Conservation (phyloP, 2,329 filamentous ascomycete species). For the Aureobasidium namibiae region DNA sequence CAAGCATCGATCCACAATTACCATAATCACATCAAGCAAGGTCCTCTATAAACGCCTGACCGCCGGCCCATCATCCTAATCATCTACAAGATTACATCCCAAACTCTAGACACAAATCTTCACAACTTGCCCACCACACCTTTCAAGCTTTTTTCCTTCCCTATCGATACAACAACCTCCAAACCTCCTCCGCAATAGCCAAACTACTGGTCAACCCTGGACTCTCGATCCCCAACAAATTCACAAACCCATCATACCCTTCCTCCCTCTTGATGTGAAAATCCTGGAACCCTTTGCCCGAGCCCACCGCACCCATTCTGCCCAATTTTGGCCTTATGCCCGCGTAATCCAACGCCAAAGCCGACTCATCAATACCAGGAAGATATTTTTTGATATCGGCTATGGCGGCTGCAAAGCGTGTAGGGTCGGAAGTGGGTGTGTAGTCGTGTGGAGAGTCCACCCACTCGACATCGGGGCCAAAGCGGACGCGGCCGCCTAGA, state of each 20-base stretch:
- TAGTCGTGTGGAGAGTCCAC: slow-evolving; percentile 63
- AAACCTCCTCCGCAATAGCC: slow-evolving; percentile 75
- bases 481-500: slow-evolving; percentile 72
- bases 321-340: slow-evolving; percentile 84
- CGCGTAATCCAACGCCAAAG: slow-evolving; percentile 74
- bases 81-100: too few species aligned
- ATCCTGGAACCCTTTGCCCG: slow-evolving; percentile 64
- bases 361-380: slow-evolving; percentile 58
- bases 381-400: slow-evolving; percentile 71
- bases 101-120: background rate
- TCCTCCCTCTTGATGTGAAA: slow-evolving; percentile 74
- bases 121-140: background rate
- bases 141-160: background rate
- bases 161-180: slow-evolving; percentile 41
- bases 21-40: too few species aligned
- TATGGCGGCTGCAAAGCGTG: slow-evolving; percentile 58
- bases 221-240: slow-evolving; percentile 87
- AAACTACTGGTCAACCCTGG: slow-evolving; percentile 81
- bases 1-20: too few species aligned
- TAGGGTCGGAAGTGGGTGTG: slow-evolving; percentile 48
- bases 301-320: slow-evolving; percentile 51
- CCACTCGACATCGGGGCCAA: slow-evolving; percentile 96
- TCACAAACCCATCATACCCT: slow-evolving; percentile 75
- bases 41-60: too few species aligned
- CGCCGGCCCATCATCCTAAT: too few species aligned